Evolutionary conservation across 1,139 yeast species (phyloP).

Genomic region (Taiozyma sp.): DNA sequence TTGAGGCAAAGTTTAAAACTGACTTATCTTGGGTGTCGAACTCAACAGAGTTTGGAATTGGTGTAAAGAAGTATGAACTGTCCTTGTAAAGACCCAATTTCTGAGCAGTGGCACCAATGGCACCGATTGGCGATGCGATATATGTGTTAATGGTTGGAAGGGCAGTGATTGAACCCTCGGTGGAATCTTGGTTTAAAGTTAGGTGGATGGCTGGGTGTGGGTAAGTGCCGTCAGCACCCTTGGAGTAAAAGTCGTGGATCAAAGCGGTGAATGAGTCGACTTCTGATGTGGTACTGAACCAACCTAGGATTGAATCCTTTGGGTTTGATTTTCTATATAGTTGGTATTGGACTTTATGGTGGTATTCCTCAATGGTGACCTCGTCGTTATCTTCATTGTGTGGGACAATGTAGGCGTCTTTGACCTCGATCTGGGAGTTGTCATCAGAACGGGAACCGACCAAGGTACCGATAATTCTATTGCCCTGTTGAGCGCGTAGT

Average conservation of each 20-base stretch:
- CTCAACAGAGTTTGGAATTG: constrained; percentile 65
- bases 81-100: constrained; percentile 39
- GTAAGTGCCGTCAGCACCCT: constrained; percentile 59
- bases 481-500: constrained; percentile 39
- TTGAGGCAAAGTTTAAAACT: constrained; percentile 40
- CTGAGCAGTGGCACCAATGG: constrained; percentile 34
- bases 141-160: constrained; percentile 57
- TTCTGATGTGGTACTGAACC: constrained; percentile 73
- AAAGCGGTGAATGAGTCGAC: constrained; percentile 77
- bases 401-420: constrained; percentile 80
- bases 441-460: constrained; percentile 83
- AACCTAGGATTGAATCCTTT: constrained; percentile 76
- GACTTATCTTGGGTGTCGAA: constrained; percentile 60
- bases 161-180: constrained; percentile 37
- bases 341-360: constrained; percentile 66
- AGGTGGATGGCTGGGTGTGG: constrained; percentile 81
- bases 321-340: constrained; percentile 79
- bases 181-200: constrained; percentile 47
- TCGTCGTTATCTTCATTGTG: constrained; percentile 75
- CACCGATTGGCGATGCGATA: constrained; percentile 75
- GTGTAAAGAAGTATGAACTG: constrained; percentile 75
- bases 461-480: constrained; percentile 77
- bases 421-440: constrained; percentile 72
- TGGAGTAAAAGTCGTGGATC: constrained; percentile 79
- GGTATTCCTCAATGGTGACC: constrained; percentile 70